These are phyloP conservation scores for Garcia nutans DNA, from an alignment of 345 rosid genomes.

Conservation along the genomic window DNA sequence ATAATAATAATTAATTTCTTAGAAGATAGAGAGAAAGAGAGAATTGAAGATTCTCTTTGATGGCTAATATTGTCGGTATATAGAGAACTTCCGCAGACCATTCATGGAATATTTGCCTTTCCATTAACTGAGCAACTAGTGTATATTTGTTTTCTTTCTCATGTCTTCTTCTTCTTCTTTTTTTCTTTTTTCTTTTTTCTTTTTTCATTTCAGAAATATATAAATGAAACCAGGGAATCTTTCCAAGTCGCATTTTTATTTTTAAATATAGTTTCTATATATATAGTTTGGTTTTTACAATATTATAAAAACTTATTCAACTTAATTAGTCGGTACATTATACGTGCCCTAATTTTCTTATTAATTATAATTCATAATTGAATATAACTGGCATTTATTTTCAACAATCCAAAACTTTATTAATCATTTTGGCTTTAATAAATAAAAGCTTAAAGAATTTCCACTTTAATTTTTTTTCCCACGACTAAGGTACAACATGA, in stretches of 20 bases:
- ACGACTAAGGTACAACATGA: too few species aligned
- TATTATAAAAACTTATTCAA: too few species aligned
- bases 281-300: neutral
- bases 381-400: too few species aligned
- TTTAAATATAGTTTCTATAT: too few species aligned
- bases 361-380: too few species aligned
- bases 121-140: constrained; percentile 3
- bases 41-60: constrained; percentile 33
- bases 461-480: too few species aligned
- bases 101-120: constrained; percentile 35
- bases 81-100: neutral
- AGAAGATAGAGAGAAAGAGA: neutral
- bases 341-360: too few species aligned
- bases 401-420: too few species aligned
- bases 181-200: neutral
- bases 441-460: too few species aligned
- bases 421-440: too few species aligned
- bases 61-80: constrained; percentile 27
- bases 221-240: constrained; percentile 22
- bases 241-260: neutral
- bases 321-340: too few species aligned
- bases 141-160: neutral
- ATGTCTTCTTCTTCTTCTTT: neutral
- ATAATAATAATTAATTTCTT: neutral
- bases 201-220: neutral